Percentiles rank a stretch among this genome's conserved stretches.
Conservation (phyloP, 1,284 basidiomycete species). For the Apiotrichum porosum region DNA sequence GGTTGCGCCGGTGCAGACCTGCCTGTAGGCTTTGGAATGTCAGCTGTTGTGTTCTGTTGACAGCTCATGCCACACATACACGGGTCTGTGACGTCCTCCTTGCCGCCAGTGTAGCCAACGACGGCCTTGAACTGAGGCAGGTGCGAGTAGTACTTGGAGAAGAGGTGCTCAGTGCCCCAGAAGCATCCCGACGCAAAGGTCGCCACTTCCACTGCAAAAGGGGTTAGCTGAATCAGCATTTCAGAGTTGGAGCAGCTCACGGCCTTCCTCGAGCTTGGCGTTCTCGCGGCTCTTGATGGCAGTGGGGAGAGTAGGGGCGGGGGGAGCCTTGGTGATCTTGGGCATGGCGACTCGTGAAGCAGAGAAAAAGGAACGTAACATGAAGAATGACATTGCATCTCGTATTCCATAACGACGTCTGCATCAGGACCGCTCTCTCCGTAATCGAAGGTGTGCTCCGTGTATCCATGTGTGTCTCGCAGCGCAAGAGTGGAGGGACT, state of each 20-base stretch:
- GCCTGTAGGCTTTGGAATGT: slow-evolving; percentile 55
- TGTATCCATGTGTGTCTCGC: no score
- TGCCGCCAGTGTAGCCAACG: slow-evolving; percentile 79
- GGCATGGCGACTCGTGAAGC: slow-evolving; percentile 18
- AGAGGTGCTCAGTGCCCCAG: slow-evolving; percentile 84
- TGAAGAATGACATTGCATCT: no score
- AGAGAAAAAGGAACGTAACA: slow-evolving; percentile 6
- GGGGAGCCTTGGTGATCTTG: slow-evolving; percentile 36
- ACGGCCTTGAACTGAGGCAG: slow-evolving; percentile 57
- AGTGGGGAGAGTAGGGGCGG: slow-evolving; percentile 47
- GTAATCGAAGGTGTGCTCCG: no score
- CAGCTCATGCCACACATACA: no score
- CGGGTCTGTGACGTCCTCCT: slow-evolving; percentile 48
- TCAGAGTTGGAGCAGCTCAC: no score
- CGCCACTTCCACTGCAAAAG: slow-evolving; percentile 56
- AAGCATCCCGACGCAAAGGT: slow-evolving; percentile 74
- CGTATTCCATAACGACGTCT: no score
- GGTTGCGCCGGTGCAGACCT: slow-evolving; percentile 76
- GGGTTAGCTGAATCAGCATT: no score
- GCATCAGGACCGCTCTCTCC: no score
- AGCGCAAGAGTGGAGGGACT: no score
- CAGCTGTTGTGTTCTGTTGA: no score
- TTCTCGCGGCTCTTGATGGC: slow-evolving; percentile 43
- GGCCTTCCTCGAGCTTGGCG: slow-evolving; percentile 35
- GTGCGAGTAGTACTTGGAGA: slow-evolving; percentile 68